These are phyloP conservation scores for Nemania diffusa DNA, from an alignment of 2,329 filamentous ascomycete genomes.

Conservation along the genomic window DNA sequence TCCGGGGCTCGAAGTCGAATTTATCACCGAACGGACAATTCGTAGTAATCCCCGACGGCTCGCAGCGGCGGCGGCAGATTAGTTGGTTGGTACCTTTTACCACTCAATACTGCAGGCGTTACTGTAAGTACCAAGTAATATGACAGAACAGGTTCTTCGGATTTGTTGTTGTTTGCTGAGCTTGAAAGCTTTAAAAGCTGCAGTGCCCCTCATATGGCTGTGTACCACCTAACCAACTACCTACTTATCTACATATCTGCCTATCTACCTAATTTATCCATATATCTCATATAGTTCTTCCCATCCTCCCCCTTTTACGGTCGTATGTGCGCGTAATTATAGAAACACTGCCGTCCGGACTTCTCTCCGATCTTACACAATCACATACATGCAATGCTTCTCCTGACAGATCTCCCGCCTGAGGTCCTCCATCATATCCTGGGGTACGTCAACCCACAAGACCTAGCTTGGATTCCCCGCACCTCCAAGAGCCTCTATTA, in stretches of 20 bases:
- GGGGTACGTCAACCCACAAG: slow-evolving; percentile 63
- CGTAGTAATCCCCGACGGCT: slow-evolving; percentile 7
- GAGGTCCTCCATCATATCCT: slow-evolving; percentile 74
- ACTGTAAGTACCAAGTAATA: not conserved
- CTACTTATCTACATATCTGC: no score
- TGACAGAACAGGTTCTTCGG: no score
- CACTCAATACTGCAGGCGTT: not conserved
- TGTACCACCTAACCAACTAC: no score
- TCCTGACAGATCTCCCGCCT: slow-evolving; percentile 61
- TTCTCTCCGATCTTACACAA: not conserved
- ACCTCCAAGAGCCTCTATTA: slow-evolving; percentile 64
- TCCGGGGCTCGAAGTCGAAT: not conserved
- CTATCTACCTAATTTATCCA: no score
- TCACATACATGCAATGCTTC: slow-evolving; percentile 49
- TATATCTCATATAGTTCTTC: no score
- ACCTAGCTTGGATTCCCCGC: slow-evolving; percentile 63
- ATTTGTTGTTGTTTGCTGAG: not conserved
- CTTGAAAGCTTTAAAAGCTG: slow-evolving; percentile 20
- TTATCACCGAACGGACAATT: slow-evolving; percentile 16
- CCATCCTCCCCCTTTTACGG: no score
- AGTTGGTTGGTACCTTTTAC: not conserved
- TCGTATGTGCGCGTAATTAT: not conserved
- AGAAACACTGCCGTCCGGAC: no score
- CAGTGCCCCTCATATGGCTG: not conserved
- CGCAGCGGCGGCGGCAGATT: not conserved